Evolutionary conservation across 1,284 basidiomycete species (phyloP), one percentile per base, ranked within the genome.

Genomic region (Termitomyces sp.): DNA sequence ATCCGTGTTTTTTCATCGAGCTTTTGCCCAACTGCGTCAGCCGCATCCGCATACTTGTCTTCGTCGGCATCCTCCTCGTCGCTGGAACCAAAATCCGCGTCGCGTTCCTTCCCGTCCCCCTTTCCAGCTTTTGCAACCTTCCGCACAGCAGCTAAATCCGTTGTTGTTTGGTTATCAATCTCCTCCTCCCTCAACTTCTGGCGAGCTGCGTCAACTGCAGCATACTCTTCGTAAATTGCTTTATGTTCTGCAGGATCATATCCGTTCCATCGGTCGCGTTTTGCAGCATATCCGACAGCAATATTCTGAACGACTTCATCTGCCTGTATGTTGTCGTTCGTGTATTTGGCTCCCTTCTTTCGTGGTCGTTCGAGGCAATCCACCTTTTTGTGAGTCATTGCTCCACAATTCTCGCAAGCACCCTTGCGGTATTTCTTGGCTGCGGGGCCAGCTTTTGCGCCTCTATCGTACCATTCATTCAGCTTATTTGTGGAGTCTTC

Each of bases 351-450:
- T 33, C 97, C 97, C 67, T 93, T 92, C 78, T 92, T 94, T 54
- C 97, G 83, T 24, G 97, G 97, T 53, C 97, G 84, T 73, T 99
- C 97, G 47, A 99, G 79, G 70, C 97, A 99, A 69, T 99, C 97
- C 64, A 82, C 76, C 57, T 80, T 83, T 73, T 91, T 90, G 78
- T 99, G 97, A 1, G 93, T 92, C 81, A 98, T 89, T 15, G 96
- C 91, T 56, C 96, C 96, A 65, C 96, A 99, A 70, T 99, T 99
- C 75, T 97, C 94, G 76, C 96, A 99, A 31, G 96, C 97, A 33
- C 96, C 96, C 70, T 97, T 96, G 62, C 97, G 84, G 70, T 90
- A 99, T 72, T 97, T 98, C 68, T 92, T 98, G 39, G 94, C 91
- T 1, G 92, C 91, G 0, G 93, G 92, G 2, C 90, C 93, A 0